A percentile compares a stretch with the other conserved stretches of the same genome.
These are phyloP conservation scores for Fraxinus americana DNA, from an alignment of 257 asterid species.

Conservation along the genomic window DNA sequence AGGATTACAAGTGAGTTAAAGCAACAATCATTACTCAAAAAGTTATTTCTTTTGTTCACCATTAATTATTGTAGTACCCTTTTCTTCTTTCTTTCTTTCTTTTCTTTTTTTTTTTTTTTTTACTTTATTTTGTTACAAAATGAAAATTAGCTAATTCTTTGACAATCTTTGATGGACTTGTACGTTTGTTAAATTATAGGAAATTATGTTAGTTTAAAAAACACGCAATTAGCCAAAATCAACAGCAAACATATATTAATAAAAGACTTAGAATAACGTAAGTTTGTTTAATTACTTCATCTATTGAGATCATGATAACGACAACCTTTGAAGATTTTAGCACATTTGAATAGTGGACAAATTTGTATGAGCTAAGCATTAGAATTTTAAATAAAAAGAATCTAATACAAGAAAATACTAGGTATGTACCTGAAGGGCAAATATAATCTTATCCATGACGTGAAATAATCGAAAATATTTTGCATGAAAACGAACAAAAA, in stretches of 20 bases:
- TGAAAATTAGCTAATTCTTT: neutral
- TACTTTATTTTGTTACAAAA: neutral
- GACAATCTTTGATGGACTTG: neutral
- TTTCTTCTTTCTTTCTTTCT: neutral
- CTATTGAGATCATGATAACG: too few species aligned
- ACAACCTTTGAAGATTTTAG: too few species aligned
- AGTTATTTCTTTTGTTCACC: slow-evolving; percentile 12
- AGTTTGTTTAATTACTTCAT: too few species aligned
- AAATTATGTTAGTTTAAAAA: neutral
- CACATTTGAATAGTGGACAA: too few species aligned
- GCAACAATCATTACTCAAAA: slow-evolving; percentile 5
- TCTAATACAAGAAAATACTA: neutral
- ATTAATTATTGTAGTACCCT: neutral
- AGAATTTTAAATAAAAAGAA: neutral
- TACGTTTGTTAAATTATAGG: neutral
- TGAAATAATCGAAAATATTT: neutral
- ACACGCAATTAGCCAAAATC: neutral
- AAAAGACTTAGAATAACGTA: too few species aligned
- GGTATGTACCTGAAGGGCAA: neutral
- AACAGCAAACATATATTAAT: neutral
- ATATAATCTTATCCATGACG: neutral
- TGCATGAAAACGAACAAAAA: neutral
- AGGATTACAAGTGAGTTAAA: slow-evolving; percentile 25
- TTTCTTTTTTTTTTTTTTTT: neutral
- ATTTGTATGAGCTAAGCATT: too few species aligned